Conservation (phyloP, 23 red algal genomes). For the Cyanidiococcus yangmingshanensis region DNA sequence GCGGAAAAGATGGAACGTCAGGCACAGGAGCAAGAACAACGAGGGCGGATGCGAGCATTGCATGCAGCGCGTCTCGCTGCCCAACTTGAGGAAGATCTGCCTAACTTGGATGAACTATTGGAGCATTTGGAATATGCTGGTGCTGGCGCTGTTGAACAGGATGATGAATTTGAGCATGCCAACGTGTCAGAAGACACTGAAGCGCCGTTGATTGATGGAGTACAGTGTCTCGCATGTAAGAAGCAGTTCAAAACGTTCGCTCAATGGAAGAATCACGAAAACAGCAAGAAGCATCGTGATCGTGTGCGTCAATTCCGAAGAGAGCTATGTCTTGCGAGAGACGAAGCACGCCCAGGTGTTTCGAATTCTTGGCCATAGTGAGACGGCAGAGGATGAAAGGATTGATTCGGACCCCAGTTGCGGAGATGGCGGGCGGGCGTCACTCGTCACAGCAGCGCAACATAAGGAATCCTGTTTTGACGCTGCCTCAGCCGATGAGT, state of each 20-base stretch:
- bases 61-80: slow-evolving; percentile 33
- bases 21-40: slow-evolving; percentile 17
- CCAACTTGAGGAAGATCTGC: slow-evolving; percentile 52
- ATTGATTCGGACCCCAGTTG: background rate
- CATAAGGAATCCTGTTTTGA: too few relatives aligned
- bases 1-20: slow-evolving; percentile 27
- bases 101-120: slow-evolving; percentile 63
- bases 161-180: background rate
- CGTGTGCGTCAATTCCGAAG: slow-evolving; percentile 7
- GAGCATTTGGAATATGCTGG: slow-evolving; percentile 31
- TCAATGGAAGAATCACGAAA: slow-evolving; percentile 66
- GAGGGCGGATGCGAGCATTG: slow-evolving; percentile 24
- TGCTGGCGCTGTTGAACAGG: slow-evolving; percentile 26
- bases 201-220: slow-evolving; percentile 20
- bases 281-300: slow-evolving; percentile 67
- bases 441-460: slow-evolving; percentile 21
- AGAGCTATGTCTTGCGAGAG: slow-evolving; percentile 18
- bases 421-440: background rate
- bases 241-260: slow-evolving; percentile 53
- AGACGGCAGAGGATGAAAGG: slow-evolving; percentile 6
- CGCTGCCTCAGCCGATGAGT: too few relatives aligned
- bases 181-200: background rate
- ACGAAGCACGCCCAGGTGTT: slow-evolving; percentile 26
- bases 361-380: background rate
- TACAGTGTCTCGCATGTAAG: slow-evolving; percentile 58